A percentile compares a stretch with the other conserved stretches of the same genome.
These are phyloP conservation scores for Fagus sylvatica DNA, from an alignment of 306 rosid species.

Conservation along the genomic window DNA sequence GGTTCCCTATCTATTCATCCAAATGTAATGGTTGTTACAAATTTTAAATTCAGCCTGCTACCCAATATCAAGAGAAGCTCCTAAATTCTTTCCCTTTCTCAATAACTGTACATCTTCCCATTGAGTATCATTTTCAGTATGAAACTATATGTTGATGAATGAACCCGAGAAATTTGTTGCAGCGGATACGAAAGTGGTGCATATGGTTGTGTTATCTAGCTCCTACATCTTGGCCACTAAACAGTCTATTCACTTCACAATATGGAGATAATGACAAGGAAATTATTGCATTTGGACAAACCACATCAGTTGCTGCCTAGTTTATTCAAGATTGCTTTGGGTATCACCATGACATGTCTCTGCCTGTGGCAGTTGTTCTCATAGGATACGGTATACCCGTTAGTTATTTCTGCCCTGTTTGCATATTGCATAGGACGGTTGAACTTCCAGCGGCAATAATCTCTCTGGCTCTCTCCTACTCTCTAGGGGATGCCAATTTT, in stretches of 20 bases:
- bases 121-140: no score
- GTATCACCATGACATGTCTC: not conserved
- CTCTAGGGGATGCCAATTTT: no score
- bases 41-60: no score
- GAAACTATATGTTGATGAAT: no score
- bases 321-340: constrained; percentile 1
- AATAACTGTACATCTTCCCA: no score
- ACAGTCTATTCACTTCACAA: not conserved
- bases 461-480: no score
- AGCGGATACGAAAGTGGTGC: no score
- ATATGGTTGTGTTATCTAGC: not conserved
- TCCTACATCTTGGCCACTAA: not conserved
- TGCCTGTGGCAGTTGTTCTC: not conserved
- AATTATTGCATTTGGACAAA: not conserved
- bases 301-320: not conserved
- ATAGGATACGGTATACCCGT: not conserved
- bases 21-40: no score
- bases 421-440: not conserved
- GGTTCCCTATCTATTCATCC: no score
- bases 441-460: not conserved
- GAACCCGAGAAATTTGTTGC: no score
- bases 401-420: not conserved
- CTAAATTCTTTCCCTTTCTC: no score
- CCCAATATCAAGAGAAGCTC: no score
- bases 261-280: not conserved